Evolutionary conservation across 2,329 filamentous ascomycete species (phyloP), one percentile per base, ranked within the genome.

Genomic region (Pseudogymnoascus sp.): DNA sequence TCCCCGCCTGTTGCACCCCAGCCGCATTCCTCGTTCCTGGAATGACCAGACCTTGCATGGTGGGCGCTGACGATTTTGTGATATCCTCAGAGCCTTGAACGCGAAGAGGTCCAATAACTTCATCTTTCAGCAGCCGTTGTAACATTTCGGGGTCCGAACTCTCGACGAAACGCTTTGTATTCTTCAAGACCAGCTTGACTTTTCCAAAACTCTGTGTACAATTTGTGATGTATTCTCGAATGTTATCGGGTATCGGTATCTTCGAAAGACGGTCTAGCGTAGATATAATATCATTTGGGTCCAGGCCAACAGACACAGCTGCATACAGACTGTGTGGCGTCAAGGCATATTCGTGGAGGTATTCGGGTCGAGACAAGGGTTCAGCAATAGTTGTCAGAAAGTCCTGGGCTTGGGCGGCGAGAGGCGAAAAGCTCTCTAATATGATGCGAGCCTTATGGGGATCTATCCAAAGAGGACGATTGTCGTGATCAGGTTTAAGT

Each of bases 301-400:
- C 87, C 63, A 97, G 77, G n/a, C 94, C 94, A 62, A 97, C 91
- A 6, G 91, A 96, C 3, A 97, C 90, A 39, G 94, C 94, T 30
- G 94, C 93, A 74, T 97, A 97, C 60, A 99, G 80, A 74, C 91
- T 96, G 75, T 97, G 92, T 22, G 89, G 86, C 2, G 91, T 97
- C 68, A 99, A 82, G 61, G 87, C 84, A 74, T 97, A 97, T 75
- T 99, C 93, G 77, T 97, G 94, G 65, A 97, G 84, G 70, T 91
- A 93, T 4, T 86, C 89, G 62, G 94, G 93, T 63, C 93, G 86
- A 36, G 92, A 97, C 62, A 93, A 80, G 15, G 93, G 94, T 76
- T 99, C 93, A 64, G 93, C 90, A 67, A 99, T 93, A 53, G 94
- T 96, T 68, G 95, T 96, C 62, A 99, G 79, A 72, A 99, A 96